Percentiles rank a stretch among this genome's conserved stretches.
Conservation (phyloP, 2,329 filamentous ascomycete genomes). For the Periconia sp. region DNA sequence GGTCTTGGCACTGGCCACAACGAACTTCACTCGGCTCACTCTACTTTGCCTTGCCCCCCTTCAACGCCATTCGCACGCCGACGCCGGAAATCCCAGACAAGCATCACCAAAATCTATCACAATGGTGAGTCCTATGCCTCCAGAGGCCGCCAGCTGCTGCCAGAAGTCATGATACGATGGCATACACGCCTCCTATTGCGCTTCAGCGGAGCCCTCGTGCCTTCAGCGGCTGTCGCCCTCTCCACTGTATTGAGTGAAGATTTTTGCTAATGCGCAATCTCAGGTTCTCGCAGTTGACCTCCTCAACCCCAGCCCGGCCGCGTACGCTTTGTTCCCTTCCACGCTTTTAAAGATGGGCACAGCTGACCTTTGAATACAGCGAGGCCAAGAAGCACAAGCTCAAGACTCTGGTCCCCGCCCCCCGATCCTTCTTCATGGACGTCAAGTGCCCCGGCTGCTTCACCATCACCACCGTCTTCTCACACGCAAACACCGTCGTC, state of each 20-base stretch:
- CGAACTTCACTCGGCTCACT: not conserved
- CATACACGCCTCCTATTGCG: conserved; percentile 37
- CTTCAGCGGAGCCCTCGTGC: conserved; percentile 22
- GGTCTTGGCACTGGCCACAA: too few species aligned
- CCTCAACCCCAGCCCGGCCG: conserved; percentile 95
- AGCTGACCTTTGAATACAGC: conserved; percentile 39
- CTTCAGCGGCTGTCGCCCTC: conserved; percentile 8
- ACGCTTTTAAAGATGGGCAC: conserved; percentile 6
- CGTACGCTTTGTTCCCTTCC: conserved; percentile 44
- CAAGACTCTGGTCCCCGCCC: conserved; percentile 95
- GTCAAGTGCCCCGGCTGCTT: conserved; percentile 99
- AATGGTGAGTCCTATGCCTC: conserved; percentile 39
- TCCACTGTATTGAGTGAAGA: conserved; percentile 11
- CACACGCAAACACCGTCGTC: conserved; percentile 99
- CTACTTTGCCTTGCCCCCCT: conserved; percentile 29
- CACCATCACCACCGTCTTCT: conserved; percentile 99
- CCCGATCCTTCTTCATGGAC: conserved; percentile 99
- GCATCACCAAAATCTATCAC: conserved; percentile 40
- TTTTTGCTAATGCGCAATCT: conserved; percentile 6
- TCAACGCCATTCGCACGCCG: conserved; percentile 35
- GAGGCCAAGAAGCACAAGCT: conserved; percentile 99
- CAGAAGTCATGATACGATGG: conserved; percentile 15
- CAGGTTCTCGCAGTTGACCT: conserved; percentile 99
- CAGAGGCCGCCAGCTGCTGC: conserved; percentile 8
- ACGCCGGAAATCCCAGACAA: conserved; percentile 27